Conservation (phyloP, 225 moss, liverwort and hornwort genomes). For the Straminergon stramineum region DNA sequence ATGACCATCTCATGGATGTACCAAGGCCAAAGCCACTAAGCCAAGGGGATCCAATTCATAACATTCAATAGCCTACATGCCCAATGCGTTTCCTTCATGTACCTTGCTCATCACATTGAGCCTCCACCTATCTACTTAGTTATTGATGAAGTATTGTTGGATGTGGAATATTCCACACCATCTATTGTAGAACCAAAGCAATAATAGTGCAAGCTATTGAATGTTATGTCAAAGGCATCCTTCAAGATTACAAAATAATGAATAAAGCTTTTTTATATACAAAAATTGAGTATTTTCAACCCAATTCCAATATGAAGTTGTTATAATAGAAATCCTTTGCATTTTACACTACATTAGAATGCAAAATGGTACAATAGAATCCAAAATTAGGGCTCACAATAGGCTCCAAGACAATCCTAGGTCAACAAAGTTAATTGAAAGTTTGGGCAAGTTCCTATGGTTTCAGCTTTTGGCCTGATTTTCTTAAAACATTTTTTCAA, state of each 20-base stretch:
- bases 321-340: too few relatives aligned
- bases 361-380: background rate
- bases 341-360: background rate
- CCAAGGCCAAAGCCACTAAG: background rate
- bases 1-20: background rate
- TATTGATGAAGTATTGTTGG: background rate
- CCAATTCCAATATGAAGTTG: too few relatives aligned
- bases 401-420: background rate
- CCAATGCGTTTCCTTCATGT: background rate
- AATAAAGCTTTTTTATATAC: rapidly evolving
- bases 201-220: background rate
- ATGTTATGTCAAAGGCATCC: background rate
- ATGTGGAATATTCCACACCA: background rate
- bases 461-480: rapidly evolving
- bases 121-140: background rate
- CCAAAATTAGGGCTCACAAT: rapidly evolving
- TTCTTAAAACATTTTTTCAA: background rate
- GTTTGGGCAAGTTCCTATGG: too few relatives aligned
- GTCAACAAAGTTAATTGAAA: background rate
- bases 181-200: background rate
- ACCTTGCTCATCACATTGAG: background rate
- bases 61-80: background rate
- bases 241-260: background rate
- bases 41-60: background rate
- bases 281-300: too few relatives aligned